phyloP scores from a whole-genome alignment of 2,329 filamentous ascomycete species.

The Aspergillus sp. region DNA sequence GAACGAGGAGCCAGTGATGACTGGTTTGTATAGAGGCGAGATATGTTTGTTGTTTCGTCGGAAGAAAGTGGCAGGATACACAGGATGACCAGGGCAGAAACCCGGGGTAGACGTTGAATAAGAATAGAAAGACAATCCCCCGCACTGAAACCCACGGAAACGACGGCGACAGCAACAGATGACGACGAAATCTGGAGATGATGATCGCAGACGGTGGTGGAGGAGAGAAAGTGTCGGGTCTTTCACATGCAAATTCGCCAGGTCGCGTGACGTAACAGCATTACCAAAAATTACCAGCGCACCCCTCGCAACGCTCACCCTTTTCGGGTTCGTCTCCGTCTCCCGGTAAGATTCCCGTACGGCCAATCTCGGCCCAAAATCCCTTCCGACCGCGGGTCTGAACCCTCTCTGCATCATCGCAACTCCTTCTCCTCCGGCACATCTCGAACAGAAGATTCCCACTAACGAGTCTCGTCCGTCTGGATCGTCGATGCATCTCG shows the following conservation, averaged over 20 bases:
- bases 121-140: constrained; percentile 11
- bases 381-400: not conserved
- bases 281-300: constrained; percentile 32
- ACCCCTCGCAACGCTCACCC: constrained; percentile 10
- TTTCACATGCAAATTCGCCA: constrained; percentile 33
- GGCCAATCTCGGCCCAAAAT: not conserved
- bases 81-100: constrained; percentile 8
- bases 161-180: constrained; percentile 7
- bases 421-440: not conserved
- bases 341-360: constrained; percentile 10
- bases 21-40: not conserved
- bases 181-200: constrained; percentile 22
- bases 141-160: constrained; percentile 14
- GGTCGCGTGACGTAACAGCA: constrained; percentile 35
- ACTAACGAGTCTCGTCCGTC: too few species aligned
- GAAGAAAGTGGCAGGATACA: not conserved
- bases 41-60: not conserved
- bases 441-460: not conserved
- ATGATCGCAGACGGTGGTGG: constrained; percentile 12
- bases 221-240: constrained; percentile 23
- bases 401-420: not conserved
- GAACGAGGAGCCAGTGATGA: not conserved
- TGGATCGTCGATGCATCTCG: too few species aligned
- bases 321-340: not conserved
- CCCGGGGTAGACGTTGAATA: not conserved